phyloP scores from a whole-genome alignment of 345 rosid species.

The Eucalyptus tenuipes region DNA sequence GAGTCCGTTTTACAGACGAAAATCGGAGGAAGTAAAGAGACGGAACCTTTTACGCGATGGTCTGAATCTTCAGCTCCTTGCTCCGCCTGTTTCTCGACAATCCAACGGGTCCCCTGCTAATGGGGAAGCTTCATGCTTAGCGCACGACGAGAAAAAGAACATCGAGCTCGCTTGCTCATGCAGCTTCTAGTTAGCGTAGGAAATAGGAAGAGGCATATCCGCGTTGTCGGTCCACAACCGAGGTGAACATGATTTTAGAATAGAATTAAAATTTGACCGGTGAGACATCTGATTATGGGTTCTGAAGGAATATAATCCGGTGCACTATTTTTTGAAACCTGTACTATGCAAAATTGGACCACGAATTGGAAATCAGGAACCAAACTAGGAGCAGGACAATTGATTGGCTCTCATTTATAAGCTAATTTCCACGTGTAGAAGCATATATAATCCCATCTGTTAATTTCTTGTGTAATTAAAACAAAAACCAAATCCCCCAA shows the following conservation, averaged over 20 bases:
- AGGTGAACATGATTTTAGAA: neutral
- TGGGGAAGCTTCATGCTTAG: neutral
- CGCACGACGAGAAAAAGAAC: neutral
- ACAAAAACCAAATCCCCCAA: neutral
- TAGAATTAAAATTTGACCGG: neutral
- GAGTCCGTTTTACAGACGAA: neutral
- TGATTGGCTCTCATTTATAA: neutral
- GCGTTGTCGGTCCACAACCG: neutral
- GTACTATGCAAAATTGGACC: neutral
- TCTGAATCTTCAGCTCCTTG: neutral
- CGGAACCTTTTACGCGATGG: neutral
- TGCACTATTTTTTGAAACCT: neutral
- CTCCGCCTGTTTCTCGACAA: neutral
- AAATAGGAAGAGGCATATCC: neutral
- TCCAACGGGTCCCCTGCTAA: neutral
- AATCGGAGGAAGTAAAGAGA: neutral
- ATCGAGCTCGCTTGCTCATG: neutral
- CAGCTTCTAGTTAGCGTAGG: neutral
- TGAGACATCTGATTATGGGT: neutral
- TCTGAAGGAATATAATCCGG: neutral
- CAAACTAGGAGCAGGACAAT: neutral
- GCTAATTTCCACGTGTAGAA: neutral
- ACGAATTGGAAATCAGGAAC: neutral
- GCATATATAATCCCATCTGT: neutral
- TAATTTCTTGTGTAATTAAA: neutral